These are phyloP conservation scores for Maudiozyma barnettii DNA, from an alignment of 805 yeast species.

Conservation along the genomic window DNA sequence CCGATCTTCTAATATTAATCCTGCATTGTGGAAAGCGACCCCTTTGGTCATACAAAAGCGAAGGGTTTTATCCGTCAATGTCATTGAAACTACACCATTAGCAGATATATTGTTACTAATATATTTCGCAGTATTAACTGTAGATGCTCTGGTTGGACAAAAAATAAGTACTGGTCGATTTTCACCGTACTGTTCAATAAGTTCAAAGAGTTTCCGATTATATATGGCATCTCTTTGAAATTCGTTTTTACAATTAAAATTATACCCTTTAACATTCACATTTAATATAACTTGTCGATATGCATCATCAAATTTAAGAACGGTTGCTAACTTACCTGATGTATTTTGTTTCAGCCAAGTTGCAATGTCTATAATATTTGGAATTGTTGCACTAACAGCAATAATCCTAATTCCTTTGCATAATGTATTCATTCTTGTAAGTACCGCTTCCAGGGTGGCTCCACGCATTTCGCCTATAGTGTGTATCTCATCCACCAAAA, in stretches of 20 bases:
- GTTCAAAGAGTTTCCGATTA: conserved; percentile 34
- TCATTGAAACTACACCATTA: not conserved
- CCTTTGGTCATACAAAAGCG: conserved; percentile 25
- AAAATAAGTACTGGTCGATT: conserved; percentile 40
- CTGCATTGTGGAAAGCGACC: conserved; percentile 52
- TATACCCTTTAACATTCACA: conserved; percentile 37
- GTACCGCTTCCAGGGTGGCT: conserved; percentile 39
- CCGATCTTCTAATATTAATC: conserved; percentile 41
- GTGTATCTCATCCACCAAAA: conserved; percentile 42
- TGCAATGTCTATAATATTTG: conserved; percentile 41
- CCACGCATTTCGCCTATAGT: conserved; percentile 39
- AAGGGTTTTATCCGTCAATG: not conserved
- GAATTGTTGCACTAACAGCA: conserved; percentile 46
- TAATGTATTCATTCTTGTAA: conserved; percentile 38
- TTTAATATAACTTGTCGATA: conserved; percentile 38
- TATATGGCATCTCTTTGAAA: conserved; percentile 40
- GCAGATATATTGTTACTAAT: conserved; percentile 12
- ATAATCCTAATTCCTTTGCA: conserved; percentile 33
- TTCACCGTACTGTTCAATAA: conserved; percentile 32
- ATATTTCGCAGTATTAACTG: conserved; percentile 38
- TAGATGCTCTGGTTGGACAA: conserved; percentile 45
- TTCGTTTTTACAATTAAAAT: conserved; percentile 32
- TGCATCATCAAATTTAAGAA: conserved; percentile 38
- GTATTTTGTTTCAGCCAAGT: conserved; percentile 32
- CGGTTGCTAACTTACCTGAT: conserved; percentile 23